Evolutionary conservation across 352 stramenopile species (phyloP).

Genomic region (Pythium dissimile): DNA sequence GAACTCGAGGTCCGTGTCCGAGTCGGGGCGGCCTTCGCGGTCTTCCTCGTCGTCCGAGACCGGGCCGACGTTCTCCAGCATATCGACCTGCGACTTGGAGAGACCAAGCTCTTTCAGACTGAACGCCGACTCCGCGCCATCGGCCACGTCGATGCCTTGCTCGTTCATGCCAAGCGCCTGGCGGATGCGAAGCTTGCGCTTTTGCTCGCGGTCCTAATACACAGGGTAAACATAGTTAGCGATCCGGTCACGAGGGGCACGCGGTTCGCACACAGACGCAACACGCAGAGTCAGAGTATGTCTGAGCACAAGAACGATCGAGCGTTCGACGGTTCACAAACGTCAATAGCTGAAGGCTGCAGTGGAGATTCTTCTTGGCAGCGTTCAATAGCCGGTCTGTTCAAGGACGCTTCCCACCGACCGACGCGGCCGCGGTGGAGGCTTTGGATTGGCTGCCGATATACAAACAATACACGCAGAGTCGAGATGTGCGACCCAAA

Average conservation of each 20-base stretch:
- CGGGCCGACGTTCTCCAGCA: constrained; percentile 66
- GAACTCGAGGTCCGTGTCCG: constrained; percentile 25
- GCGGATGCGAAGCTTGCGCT: constrained; percentile 80
- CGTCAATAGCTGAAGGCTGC: constrained; percentile 90
- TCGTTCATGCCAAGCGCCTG: constrained; percentile 81
- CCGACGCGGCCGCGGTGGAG: constrained; percentile 34
- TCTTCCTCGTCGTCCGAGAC: constrained; percentile 37
- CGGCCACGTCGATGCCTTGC: constrained; percentile 76
- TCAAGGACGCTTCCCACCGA: constrained; percentile 84
- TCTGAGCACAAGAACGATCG: constrained; percentile 92
- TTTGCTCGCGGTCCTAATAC: constrained; percentile 78
- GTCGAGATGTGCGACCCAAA: constrained; percentile 62
- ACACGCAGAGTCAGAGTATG: constrained; percentile 32
- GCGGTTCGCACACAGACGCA: constrained; percentile 18
- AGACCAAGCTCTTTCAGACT: constrained; percentile 76
- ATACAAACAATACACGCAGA: constrained; percentile 24
- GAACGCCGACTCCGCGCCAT: constrained; percentile 70
- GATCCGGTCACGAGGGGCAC: too few relatives aligned
- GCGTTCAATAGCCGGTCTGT: constrained; percentile 91
- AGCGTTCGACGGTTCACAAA: constrained; percentile 61
- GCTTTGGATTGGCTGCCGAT: constrained; percentile 81
- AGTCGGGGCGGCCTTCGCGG: constrained; percentile 15
- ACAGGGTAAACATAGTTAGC: not conserved
- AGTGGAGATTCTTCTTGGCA: constrained; percentile 65
- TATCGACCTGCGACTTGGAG: constrained; percentile 73